Evolutionary conservation across 106 monocot genomes (phyloP).

Genomic region (Amphibolis antarctica): DNA sequence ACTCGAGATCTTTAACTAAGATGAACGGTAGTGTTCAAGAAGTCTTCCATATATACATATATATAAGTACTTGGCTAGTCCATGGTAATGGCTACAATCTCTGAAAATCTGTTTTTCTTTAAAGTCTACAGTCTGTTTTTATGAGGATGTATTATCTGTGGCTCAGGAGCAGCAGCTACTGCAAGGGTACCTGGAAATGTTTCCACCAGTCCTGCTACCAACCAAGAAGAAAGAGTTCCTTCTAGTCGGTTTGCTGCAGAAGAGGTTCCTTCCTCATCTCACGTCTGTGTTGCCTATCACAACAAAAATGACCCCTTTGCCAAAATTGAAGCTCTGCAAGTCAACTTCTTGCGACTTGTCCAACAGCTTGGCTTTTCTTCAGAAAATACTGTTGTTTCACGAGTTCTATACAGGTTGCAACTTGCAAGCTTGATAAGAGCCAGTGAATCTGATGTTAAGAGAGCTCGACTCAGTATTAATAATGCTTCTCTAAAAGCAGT

Average conservation of each 20-base stretch:
- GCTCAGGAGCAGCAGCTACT: constrained; percentile 15
- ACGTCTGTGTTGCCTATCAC: constrained; percentile 7
- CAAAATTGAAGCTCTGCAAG: constrained; percentile 55
- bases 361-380: constrained; percentile 48
- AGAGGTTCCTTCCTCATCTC: constrained; percentile 18
- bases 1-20: no score
- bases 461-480: constrained; percentile 34
- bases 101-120: background rate
- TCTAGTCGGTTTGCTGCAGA: constrained; percentile 11
- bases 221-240: constrained; percentile 5
- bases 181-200: background rate
- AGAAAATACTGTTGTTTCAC: constrained; percentile 40
- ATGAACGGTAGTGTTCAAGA: no score
- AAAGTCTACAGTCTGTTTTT: background rate
- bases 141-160: background rate
- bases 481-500: constrained; percentile 44
- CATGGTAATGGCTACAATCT: background rate
- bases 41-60: no score
- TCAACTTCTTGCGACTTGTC: constrained; percentile 69
- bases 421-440: constrained; percentile 66
- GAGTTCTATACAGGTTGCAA: constrained; percentile 70
- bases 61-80: no score
- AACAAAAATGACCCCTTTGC: constrained; percentile 27
- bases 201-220: constrained; percentile 1
- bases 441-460: constrained; percentile 33